Percentiles rank a stretch among this genome's conserved stretches.
Evolutionary conservation across 805 yeast genomes (phyloP).

Genomic region (Nakazawaea siamensis): DNA sequence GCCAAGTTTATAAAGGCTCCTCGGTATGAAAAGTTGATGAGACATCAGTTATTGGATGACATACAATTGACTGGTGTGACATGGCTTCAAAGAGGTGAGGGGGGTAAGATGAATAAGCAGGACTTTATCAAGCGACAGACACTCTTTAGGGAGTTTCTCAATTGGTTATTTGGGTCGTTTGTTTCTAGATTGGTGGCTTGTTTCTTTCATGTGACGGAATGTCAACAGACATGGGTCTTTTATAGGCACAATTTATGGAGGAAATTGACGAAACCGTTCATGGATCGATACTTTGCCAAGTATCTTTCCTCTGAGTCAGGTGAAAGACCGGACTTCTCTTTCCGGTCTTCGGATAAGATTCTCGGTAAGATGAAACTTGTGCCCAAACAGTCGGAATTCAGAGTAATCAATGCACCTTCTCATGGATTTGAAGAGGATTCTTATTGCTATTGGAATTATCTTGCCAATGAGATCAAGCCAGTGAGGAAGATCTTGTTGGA

Average conservation of each 20-base stretch:
- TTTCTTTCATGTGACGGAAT: constrained; percentile 64
- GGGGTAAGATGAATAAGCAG: constrained; percentile 25
- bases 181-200: constrained; percentile 38
- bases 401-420: constrained; percentile 52
- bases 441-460: constrained; percentile 24
- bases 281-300: constrained; percentile 29
- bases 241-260: constrained; percentile 58
- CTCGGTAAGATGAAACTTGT: constrained; percentile 40
- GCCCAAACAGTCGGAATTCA: constrained; percentile 55
- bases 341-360: constrained; percentile 17
- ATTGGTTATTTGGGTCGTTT: constrained; percentile 49
- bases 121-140: constrained; percentile 31
- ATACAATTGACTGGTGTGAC: constrained; percentile 35
- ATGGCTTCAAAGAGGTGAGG: constrained; percentile 42
- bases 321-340: constrained; percentile 8
- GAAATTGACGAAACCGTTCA: constrained; percentile 30
- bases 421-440: constrained; percentile 26
- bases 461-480: constrained; percentile 34
- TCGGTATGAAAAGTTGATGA: constrained; percentile 25
- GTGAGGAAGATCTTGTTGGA: constrained; percentile 27
- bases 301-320: constrained; percentile 22
- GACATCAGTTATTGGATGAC: constrained; percentile 23
- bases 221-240: constrained; percentile 34
- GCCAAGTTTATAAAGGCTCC: constrained; percentile 28
- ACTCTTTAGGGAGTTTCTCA: constrained; percentile 33